phyloP scores from a whole-genome alignment of 306 rosid genomes.

The Benincasa hispida region DNA sequence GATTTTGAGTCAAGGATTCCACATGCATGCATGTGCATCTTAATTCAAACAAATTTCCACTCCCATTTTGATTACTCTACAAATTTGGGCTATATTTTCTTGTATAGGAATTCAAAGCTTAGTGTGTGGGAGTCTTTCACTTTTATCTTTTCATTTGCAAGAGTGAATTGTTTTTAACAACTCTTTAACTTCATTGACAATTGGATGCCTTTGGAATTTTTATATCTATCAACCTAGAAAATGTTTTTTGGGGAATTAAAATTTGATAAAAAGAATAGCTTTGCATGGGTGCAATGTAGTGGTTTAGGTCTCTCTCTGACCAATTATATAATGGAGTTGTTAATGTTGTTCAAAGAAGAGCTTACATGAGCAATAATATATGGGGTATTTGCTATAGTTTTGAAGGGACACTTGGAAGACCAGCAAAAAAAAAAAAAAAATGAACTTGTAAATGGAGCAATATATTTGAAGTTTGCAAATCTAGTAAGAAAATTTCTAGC shows the following conservation, averaged over 20 bases:
- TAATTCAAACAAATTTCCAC: neutral
- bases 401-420: too few relatives aligned
- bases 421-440: too few relatives aligned
- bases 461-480: too few relatives aligned
- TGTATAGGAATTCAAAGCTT: neutral
- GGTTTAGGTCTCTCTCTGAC: neutral
- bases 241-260: neutral
- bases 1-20: neutral
- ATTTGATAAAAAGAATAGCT: too few relatives aligned
- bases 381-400: too few relatives aligned
- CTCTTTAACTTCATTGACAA: neutral
- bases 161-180: neutral
- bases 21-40: neutral
- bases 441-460: too few relatives aligned
- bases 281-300: neutral
- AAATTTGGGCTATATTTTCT: neutral
- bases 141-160: neutral
- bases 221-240: neutral
- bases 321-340: neutral
- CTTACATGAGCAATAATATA: neutral
- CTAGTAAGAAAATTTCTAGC: too few relatives aligned
- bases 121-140: neutral
- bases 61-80: neutral
- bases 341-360: neutral
- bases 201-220: neutral